A percentile compares a stretch with the other conserved stretches of the same genome.
Evolutionary conservation across 1,284 basidiomycete species (phyloP).

Genomic region (Sparassis latifolia): DNA sequence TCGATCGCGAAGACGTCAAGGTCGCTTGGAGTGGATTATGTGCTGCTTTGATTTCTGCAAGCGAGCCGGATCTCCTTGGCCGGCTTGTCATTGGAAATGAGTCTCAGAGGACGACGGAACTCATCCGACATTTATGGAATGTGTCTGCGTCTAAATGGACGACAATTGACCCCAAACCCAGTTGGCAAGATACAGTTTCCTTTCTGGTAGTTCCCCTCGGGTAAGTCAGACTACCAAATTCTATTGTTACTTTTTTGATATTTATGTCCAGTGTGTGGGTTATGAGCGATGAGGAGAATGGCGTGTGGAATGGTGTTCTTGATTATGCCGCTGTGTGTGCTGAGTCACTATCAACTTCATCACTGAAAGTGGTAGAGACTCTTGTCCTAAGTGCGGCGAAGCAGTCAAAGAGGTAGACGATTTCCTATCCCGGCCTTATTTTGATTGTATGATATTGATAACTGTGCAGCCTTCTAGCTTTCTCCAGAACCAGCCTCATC

Average conservation of each 20-base stretch:
- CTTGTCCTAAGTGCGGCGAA: constrained; percentile 1
- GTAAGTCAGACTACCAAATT: constrained; percentile 23
- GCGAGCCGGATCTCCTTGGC: constrained; percentile 20
- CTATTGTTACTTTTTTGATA: background rate
- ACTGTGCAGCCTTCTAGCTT: constrained; percentile 2
- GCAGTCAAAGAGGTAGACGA: constrained; percentile 1
- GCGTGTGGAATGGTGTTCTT: constrained; percentile 8
- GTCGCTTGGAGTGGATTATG: constrained; percentile 40
- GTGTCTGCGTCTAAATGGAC: constrained; percentile 20
- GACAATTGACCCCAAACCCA: constrained; percentile 2
- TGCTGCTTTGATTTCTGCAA: constrained; percentile 31
- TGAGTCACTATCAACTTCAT: background rate
- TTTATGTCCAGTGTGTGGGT: constrained; percentile 4
- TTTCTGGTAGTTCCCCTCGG: constrained; percentile 40
- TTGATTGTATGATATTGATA: background rate
- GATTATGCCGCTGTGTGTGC: constrained; percentile 1
- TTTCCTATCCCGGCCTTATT: background rate
- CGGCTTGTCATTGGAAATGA: constrained; percentile 9
- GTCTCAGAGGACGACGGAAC: constrained; percentile 1
- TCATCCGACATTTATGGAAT: constrained; percentile 24
- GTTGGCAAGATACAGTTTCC: constrained; percentile 33
- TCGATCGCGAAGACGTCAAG: constrained; percentile 31
- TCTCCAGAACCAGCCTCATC: constrained; percentile 1
- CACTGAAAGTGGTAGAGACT: constrained; percentile 6
- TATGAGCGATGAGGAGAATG: constrained; percentile 9